These are phyloP conservation scores for Kwoniella shivajii DNA, from an alignment of 1,284 basidiomycete genomes.

Conservation along the genomic window DNA sequence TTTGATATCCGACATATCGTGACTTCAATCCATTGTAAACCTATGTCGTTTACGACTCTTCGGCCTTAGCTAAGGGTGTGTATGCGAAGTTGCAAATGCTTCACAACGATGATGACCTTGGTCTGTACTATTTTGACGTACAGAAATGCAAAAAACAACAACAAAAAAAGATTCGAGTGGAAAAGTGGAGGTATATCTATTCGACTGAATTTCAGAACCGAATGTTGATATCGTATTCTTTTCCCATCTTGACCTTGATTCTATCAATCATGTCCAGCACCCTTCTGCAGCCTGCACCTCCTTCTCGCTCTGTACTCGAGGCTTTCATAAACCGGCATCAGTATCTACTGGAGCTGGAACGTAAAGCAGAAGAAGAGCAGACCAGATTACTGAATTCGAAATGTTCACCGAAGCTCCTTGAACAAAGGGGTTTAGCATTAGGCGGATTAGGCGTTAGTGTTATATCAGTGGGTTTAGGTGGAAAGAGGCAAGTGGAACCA, in stretches of 20 bases:
- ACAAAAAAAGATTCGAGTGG: no score
- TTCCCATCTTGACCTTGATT: neutral
- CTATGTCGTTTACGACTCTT: no score
- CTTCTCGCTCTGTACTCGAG: conserved; percentile 51
- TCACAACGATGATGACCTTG: no score
- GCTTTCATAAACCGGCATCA: conserved; percentile 74
- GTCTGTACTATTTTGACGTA: no score
- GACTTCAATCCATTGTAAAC: no score
- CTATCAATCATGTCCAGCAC: neutral
- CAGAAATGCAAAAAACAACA: no score
- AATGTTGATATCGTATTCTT: no score
- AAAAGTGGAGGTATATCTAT: no score
- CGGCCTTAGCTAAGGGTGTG: no score
- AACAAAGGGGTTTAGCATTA: conserved; percentile 81
- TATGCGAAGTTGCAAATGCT: neutral
- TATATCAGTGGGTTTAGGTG: conserved; percentile 79
- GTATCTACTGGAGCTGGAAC: conserved; percentile 68
- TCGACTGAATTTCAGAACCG: no score
- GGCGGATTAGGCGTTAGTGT: conserved; percentile 70
- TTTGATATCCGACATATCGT: conserved; percentile 17
- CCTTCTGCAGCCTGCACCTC: conserved; percentile 25
- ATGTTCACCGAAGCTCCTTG: conserved; percentile 78
- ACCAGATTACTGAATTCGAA: conserved; percentile 78
- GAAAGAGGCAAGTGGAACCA: conserved; percentile 70
- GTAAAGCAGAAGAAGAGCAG: conserved; percentile 79